Evolutionary conservation across 129 eudicot species (phyloP), one percentile per base, ranked within the genome.

Genomic region (Flaveria robusta): DNA sequence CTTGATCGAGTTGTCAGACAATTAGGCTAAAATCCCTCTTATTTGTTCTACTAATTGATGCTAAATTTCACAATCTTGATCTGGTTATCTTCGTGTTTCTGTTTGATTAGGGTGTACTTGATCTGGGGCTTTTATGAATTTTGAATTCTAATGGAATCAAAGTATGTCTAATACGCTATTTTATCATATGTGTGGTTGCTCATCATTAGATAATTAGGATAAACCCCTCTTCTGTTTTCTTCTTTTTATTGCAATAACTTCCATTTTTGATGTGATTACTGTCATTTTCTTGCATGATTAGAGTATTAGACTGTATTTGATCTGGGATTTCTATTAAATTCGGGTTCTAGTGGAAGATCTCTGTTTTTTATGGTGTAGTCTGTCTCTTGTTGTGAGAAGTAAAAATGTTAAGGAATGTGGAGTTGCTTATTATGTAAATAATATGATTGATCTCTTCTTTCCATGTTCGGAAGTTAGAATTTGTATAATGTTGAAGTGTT

Each of bases 301-400:
- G 71, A n/a, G n/a, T n/a, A 63, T 79, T 62, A 34, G 39, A 31
- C 72, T 70, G 77, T 68, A 39, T 77, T n/a, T 68, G 59, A 68
- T 77, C 24, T 77, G 56, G 43, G 67, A 31, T 59, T 70, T 58
- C 23, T 46, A 22, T 45, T 18, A 16, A 12, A 31, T 42, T 68
- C 26, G 75, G 43, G 68, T 24, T 67, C 2, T 27, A 41, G 23
- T 60, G 77, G 56, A 70, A 58, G 66, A 71, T 62, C 72, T 50
- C 1, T 71, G 37, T 63, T 31, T 31, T 4, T 5, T 31, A 7
- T 31, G 37, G 37, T 4, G 37, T 31, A 31, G 4, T 31, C 37
- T 31, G 37, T 31, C 37, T 4, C 5, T 31, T 4, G 5, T 34
- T 34, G 39, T 0, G 39, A 34, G 39, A 5, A 34, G 39, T 34